Conservation (phyloP, 768 basidiomycete species). For the Russula emetica region DNA sequence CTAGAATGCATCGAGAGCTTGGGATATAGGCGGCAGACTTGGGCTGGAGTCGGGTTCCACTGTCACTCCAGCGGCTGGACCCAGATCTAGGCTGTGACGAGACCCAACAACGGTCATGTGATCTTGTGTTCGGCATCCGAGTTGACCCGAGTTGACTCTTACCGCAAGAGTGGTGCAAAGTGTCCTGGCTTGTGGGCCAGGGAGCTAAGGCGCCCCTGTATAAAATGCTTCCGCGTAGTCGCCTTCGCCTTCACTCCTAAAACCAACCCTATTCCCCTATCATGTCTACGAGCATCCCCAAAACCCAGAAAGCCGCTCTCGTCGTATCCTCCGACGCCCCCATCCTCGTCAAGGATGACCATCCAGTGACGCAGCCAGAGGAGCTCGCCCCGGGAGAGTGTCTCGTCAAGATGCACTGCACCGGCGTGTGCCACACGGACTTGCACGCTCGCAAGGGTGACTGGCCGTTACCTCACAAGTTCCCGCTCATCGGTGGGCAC, state of each 20-base stretch:
- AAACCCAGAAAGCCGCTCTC: slow-evolving; percentile 43
- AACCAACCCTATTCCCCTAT: neutral
- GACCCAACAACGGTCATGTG: neutral
- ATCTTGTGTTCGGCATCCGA: neutral
- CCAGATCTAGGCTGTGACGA: neutral
- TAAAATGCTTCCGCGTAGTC: slow-evolving; percentile 6
- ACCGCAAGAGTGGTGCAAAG: no score
- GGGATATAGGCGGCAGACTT: no score
- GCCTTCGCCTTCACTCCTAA: neutral
- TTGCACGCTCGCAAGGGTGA: slow-evolving; percentile 71
- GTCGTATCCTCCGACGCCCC: slow-evolving; percentile 33
- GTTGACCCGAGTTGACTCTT: no score
- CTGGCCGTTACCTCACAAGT: slow-evolving; percentile 69
- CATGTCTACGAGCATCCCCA: slow-evolving; percentile 37
- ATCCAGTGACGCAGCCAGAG: slow-evolving; percentile 52
- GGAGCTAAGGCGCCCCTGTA: neutral
- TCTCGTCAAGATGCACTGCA: slow-evolving; percentile 69
- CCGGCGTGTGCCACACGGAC: slow-evolving; percentile 86
- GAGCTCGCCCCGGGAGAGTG: slow-evolving; percentile 66
- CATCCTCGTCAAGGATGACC: slow-evolving; percentile 39
- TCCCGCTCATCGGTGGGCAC: slow-evolving; percentile 75
- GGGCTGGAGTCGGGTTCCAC: no score
- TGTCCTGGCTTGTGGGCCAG: no score
- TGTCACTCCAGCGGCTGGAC: no score
- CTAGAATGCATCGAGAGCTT: no score